Conservation (phyloP, 2,329 filamentous ascomycete genomes). For the Penicillium sumatraense region DNA sequence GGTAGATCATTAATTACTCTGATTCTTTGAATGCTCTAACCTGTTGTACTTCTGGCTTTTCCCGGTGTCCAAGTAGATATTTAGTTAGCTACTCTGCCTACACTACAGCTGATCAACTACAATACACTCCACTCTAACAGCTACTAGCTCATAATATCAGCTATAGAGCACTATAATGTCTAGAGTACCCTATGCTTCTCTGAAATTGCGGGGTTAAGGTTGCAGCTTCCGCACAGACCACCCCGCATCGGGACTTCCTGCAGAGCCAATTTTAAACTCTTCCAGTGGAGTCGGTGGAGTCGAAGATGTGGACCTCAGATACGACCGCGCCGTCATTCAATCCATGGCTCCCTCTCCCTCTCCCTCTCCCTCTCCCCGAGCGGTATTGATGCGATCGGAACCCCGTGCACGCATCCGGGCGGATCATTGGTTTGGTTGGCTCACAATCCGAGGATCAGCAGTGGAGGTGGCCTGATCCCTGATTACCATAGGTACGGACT, state of each 20-base stretch:
- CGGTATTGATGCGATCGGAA: constrained; percentile 5
- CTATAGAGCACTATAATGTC: not conserved
- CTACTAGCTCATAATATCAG: no score
- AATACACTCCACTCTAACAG: no score
- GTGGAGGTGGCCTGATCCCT: not conserved
- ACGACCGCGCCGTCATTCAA: not conserved
- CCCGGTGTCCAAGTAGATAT: no score
- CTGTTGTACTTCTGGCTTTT: no score
- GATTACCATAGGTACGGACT: no score
- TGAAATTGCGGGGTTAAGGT: constrained; percentile 32
- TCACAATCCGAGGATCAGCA: not conserved
- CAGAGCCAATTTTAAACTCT: not conserved
- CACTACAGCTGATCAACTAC: no score
- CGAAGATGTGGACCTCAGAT: no score
- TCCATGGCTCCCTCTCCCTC: not conserved
- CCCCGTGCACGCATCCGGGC: constrained; percentile 17
- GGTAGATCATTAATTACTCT: no score
- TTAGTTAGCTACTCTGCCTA: no score
- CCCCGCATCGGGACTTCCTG: constrained; percentile 1
- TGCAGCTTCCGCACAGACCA: constrained; percentile 24
- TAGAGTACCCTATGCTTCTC: not conserved
- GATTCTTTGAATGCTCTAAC: no score
- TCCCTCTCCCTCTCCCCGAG: not conserved
- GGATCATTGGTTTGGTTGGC: constrained; percentile 12
- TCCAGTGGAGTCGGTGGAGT: not conserved